Base-by-base conservation (phyloP, 148 eudicot genomes). In the Heliamphora exappendiculata region DNA sequence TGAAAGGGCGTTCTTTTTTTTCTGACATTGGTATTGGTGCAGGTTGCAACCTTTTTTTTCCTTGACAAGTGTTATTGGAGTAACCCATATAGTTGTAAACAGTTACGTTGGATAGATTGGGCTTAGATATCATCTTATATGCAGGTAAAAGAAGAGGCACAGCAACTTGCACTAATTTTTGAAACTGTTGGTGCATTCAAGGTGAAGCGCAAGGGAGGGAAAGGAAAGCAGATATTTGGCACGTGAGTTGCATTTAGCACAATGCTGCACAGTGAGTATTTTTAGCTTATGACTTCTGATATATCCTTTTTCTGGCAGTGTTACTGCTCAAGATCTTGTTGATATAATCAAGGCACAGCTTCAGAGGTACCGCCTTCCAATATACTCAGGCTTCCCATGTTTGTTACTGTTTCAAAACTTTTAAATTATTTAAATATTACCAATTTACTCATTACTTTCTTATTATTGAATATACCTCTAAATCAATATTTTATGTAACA, bases 341-440 rank as follows among this genome's bases (percentile, higher is more conserved):
- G 98, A 94, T 83, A 88, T 94, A 44, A 92, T 94, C 79, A 94
- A 92, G 83, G 96, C 92, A 75, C 98, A 94, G 65, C 90, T 94
- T 74, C 97, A 94, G 67, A 91, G 98, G 98, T 94, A 87, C 31
- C 29, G 31, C 81, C 75, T 68, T 78, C 44, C 58, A 63, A 17
- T 36, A 22, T 59, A 4, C 67, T 16, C 31, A 71, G 22, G 28
- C 39, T 33, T 47, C 9, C 14, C 20, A 34, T 72, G 4, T 20
- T 36, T 78, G 12, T 26, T 20, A 51, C 14, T n/a, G 26, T 6
- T 34, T 14, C 51, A 74, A 75, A 26, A 42, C 19, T 75, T 29
- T 17, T 44, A 50, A 31, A 44, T 22, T 20, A 9, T 31, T 50
- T 5, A 9, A 29, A 51, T 19, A 17, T 19, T 28, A 1, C 36